Conservation (phyloP, 306 rosid species). For the Glycine soja region DNA sequence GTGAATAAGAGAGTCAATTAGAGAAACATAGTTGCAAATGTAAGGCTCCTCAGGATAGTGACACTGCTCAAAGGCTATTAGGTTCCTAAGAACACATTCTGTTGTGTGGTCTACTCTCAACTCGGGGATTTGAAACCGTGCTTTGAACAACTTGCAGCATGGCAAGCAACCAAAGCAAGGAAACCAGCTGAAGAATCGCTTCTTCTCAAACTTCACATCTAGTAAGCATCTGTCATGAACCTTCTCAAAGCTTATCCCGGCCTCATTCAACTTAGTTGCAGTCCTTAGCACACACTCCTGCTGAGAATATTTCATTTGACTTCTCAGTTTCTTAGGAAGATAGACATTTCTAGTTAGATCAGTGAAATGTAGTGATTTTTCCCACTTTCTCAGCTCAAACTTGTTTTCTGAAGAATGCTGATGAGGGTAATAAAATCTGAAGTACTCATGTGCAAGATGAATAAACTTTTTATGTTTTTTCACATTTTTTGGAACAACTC, state of each 20-base stretch:
- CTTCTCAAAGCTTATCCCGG: slow-evolving; percentile 52
- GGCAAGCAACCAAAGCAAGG: slow-evolving; percentile 47
- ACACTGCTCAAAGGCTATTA: slow-evolving; percentile 66
- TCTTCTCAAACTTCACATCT: slow-evolving; percentile 41
- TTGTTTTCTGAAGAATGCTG: neutral
- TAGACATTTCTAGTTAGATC: slow-evolving; percentile 55
- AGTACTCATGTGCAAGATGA: slow-evolving; percentile 43
- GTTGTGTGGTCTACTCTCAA: slow-evolving; percentile 46
- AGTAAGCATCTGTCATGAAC: slow-evolving; percentile 35
- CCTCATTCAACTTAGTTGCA: slow-evolving; percentile 48
- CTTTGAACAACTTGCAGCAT: slow-evolving; percentile 26
- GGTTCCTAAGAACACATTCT: slow-evolving; percentile 58
- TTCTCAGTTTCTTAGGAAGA: slow-evolving; percentile 30
- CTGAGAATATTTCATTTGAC: neutral
- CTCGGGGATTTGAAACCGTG: slow-evolving; percentile 45
- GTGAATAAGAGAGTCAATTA: slow-evolving; percentile 57
- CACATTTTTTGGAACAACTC: slow-evolving; percentile 21
- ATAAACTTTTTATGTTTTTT: slow-evolving; percentile 2
- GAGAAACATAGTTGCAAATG: slow-evolving; percentile 56
- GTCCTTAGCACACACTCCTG: slow-evolving; percentile 32
- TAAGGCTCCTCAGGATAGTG: slow-evolving; percentile 54
- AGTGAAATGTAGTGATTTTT: slow-evolving; percentile 53
- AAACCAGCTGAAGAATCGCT: slow-evolving; percentile 42
- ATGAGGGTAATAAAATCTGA: slow-evolving; percentile 31
- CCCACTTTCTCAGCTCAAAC: slow-evolving; percentile 4